Evolutionary conservation across 106 monocot species (phyloP), one percentile per base, ranked within the genome.

Genomic region (Dactylorhiza incarnata): DNA sequence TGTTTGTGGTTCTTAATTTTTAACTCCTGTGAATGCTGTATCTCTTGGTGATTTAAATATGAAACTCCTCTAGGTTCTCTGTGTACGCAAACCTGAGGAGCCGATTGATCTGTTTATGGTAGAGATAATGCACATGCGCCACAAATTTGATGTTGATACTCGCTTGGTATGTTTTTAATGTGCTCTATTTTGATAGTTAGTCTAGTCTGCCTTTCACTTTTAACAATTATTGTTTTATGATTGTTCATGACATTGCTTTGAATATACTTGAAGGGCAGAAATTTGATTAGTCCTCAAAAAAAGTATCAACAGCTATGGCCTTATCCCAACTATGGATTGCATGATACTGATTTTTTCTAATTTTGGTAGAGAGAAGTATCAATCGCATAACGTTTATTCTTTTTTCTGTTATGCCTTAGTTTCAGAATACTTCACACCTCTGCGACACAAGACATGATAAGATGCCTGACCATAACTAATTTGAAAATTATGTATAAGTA

Each of bases 81-180:
- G 96, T 49, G 73, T 97, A 48, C 82, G 89, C 55, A 97, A 86
- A 75, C 87, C 87, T 69, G 89, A 93, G 23, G 96, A 97, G 12
- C 89, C 96, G 24, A 97, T 97, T 83, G 96, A 97, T 88, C 87
- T 97, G 47, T 97, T 93, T 78, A 97, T 97, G 96, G 96, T 97
- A 82, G 96, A 97, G 76, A 93, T 97, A 79, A 97, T 97, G 96
- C 93, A 93, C 75, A 97, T 97, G 96, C 96, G 96, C n/a, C 96
- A 97, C 79, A 97, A 97, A 67, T 97, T 97, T 82, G 96, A 97
- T 78, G 87, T 97, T 74, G 96, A 97, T 80, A 97, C 93, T 43
- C 85, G 87, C 54, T 75, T 97, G 90, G 96, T 94, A 93, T 67
- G 84, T 83, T 73, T 78, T 20, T 65, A 26, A 11, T 20, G 29